Conservation (phyloP, 805 yeast species). For the Barnettozyma sucrosica region DNA sequence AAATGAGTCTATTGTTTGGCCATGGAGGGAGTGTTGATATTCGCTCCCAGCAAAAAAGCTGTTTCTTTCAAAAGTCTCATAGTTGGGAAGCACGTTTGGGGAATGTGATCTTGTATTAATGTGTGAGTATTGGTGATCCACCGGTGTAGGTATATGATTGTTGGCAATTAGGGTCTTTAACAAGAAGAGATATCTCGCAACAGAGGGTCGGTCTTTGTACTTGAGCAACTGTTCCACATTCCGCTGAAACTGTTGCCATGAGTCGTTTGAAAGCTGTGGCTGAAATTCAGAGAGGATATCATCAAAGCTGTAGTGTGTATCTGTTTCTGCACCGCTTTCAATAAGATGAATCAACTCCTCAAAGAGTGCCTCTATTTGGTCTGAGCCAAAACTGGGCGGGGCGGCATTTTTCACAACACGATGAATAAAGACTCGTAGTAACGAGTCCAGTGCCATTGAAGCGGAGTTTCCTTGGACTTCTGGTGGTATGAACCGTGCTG, state of each 20-base stretch:
- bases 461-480: neutral
- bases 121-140: neutral
- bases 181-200: slow-evolving; percentile 32
- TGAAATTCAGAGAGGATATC: slow-evolving; percentile 4
- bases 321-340: slow-evolving; percentile 8
- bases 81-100: neutral
- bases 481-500: neutral
- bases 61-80: slow-evolving; percentile 1
- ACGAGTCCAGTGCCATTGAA: slow-evolving; percentile 4
- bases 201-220: slow-evolving; percentile 28
- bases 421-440: slow-evolving; percentile 14
- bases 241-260: slow-evolving; percentile 32
- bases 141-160: slow-evolving; percentile 1
- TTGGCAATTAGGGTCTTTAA: slow-evolving; percentile 19
- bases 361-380: slow-evolving; percentile 12
- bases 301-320: neutral
- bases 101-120: neutral
- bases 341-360: slow-evolving; percentile 19
- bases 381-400: slow-evolving; percentile 11
- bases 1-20: slow-evolving; percentile 32
- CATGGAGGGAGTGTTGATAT: slow-evolving; percentile 8
- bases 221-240: slow-evolving; percentile 29
- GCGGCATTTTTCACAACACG: slow-evolving; percentile 16
- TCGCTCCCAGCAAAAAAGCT: slow-evolving; percentile 9
- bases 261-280: neutral